Conservation (phyloP, 306 rosid genomes). For the Trifolium subterraneum region DNA sequence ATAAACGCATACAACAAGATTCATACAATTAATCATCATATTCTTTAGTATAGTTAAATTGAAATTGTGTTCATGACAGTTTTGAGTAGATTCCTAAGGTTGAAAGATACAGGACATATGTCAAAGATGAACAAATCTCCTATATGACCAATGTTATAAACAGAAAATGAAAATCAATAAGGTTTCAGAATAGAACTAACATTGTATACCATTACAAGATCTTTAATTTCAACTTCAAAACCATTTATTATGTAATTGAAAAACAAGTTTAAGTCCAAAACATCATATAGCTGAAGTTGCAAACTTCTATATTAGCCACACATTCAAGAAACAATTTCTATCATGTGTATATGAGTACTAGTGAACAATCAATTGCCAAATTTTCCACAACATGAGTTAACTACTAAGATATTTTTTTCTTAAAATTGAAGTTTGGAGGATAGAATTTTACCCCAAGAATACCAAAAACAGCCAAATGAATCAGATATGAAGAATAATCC, state of each 20-base stretch:
- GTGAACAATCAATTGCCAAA: not conserved
- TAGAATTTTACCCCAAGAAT: slow-evolving; percentile 51
- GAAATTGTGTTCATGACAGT: not conserved
- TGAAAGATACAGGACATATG: not conserved
- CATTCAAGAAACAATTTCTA: not conserved
- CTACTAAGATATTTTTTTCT: not conserved
- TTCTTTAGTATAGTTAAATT: not conserved
- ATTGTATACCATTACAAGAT: not conserved
- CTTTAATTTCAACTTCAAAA: not conserved
- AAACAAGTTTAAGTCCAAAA: not conserved
- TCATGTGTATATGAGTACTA: not conserved
- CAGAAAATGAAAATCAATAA: not conserved
- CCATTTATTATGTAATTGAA: not conserved
- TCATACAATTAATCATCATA: too few relatives aligned
- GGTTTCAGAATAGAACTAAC: not conserved
- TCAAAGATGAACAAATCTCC: not conserved
- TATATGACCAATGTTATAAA: not conserved
- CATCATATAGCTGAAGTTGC: not conserved
- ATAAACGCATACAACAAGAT: too few relatives aligned
- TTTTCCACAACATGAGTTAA: slow-evolving; percentile 8
- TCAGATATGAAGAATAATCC: slow-evolving; percentile 42
- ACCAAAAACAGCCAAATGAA: slow-evolving; percentile 51
- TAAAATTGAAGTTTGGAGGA: not conserved
- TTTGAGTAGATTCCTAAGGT: not conserved
- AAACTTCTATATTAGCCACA: not conserved